Base-by-base conservation (phyloP, 192 early-diverging fungal genomes). In the Backusella tuberculispora region DNA sequence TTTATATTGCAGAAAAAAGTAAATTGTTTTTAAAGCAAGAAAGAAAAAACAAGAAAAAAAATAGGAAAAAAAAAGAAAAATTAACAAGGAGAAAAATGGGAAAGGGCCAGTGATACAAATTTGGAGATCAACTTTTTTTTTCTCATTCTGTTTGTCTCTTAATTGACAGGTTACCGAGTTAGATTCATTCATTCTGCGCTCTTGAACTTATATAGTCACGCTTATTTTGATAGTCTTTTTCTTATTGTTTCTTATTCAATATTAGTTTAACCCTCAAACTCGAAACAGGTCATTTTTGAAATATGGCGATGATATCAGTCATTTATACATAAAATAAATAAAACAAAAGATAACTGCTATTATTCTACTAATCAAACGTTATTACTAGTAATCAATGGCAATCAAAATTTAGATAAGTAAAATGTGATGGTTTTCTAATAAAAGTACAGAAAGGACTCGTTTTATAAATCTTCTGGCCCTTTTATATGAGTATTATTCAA, bases 101-200 rank as follows among this genome's bases (percentile, higher is more conserved):
- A 24, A 60, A 60, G 21, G 21, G 4, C 53, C 21, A 60, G 53
- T 60, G 53, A 60, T 60, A 60, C 53, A 60, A 60, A 60, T 60
- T 60, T 60, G 53, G 53, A 60, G 53, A 60, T 60, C 53, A 60
- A 60, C 50, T 60, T 60, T 24, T 60, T 56, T 60, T 60, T 60
- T 60, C 53, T 60, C 53, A 60, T 60, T 60, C 53, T 60, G 53
- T 60, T 60, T 60, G 37, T 44, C 19, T 68, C 42, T 69, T 69
- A 69, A 69, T 69, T 69, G 68, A 69, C 68, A 69, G 68, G 68
- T 69, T 69, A 69, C 68, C 68, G 45, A 69, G 44, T 69, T 69
- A 45, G 68, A 69, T 15, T 69, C 53, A 26, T 60, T 60, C 53
- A 60, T 60, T 60, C 53, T 60, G 53, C 53, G 53, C 53, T 26